Evolutionary conservation across 805 yeast genomes (phyloP).

Genomic region (Cyberlindnera nakhonratchasimensis): DNA sequence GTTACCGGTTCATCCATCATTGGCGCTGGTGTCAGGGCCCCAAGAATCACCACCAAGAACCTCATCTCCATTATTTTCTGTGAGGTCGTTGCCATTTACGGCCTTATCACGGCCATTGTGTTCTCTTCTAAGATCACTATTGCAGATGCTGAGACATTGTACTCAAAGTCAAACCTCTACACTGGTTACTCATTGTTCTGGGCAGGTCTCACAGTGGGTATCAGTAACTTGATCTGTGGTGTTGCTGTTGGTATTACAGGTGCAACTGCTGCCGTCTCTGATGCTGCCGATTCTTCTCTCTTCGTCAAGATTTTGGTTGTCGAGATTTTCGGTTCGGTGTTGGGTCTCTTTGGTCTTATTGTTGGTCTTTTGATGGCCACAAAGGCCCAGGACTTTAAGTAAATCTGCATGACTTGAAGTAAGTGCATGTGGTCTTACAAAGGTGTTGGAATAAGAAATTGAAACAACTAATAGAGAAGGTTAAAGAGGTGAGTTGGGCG

Average conservation of each 20-base stretch:
- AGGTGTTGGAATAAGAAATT: neutral
- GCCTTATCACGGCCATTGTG: conserved; percentile 95
- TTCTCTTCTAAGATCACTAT: conserved; percentile 86
- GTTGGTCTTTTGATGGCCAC: conserved; percentile 97
- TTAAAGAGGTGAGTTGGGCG: neutral
- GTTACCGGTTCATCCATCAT: conserved; percentile 90
- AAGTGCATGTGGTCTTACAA: neutral
- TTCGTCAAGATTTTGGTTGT: conserved; percentile 95
- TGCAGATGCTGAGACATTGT: conserved; percentile 55
- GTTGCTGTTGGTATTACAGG: conserved; percentile 97
- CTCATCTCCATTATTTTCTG: conserved; percentile 95
- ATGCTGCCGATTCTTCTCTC: conserved; percentile 93
- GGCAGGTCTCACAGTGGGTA: conserved; percentile 97
- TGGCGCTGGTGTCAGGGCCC: conserved; percentile 98
- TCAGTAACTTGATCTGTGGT: conserved; percentile 93
- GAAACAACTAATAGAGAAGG: neutral
- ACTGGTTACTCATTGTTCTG: conserved; percentile 95
- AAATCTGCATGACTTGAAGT: neutral
- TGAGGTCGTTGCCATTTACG: conserved; percentile 98
- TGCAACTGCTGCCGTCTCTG: conserved; percentile 96
- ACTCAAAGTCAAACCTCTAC: conserved; percentile 80
- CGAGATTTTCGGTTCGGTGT: conserved; percentile 94
- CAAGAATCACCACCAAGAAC: conserved; percentile 95
- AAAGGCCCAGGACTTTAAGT: conserved; percentile 84
- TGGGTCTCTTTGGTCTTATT: conserved; percentile 93